Conservation (phyloP, 306 rosid genomes). For the Vigna unguiculata region DNA sequence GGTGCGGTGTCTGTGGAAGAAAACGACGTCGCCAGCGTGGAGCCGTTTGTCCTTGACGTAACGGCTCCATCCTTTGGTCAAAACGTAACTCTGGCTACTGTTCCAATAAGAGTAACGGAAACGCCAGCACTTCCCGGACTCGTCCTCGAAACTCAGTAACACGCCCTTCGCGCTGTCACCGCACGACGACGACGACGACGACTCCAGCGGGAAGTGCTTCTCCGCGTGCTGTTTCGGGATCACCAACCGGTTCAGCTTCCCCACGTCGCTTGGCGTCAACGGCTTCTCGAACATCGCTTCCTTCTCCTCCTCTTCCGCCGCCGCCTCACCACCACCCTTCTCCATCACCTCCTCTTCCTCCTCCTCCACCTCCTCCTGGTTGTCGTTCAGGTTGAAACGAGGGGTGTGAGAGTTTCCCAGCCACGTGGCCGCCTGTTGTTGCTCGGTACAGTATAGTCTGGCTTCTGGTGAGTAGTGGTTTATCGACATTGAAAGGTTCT, state of each 20-base stretch:
- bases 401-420: neutral
- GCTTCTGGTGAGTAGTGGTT: slow-evolving; percentile 54
- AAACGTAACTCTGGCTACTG: slow-evolving; percentile 94
- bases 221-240: slow-evolving; percentile 93
- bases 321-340: neutral
- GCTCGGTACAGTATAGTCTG: slow-evolving; percentile 46
- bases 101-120: slow-evolving; percentile 98
- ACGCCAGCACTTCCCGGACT: slow-evolving; percentile 81
- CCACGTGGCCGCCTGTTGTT: slow-evolving; percentile 16
- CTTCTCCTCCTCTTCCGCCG: slow-evolving; percentile 35
- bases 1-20: slow-evolving; percentile 63
- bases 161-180: slow-evolving; percentile 55
- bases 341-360: slow-evolving; percentile 11
- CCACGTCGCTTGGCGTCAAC: slow-evolving; percentile 92
- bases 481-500: slow-evolving; percentile 44
- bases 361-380: slow-evolving; percentile 36
- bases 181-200: slow-evolving; percentile 27
- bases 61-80: slow-evolving; percentile 97
- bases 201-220: slow-evolving; percentile 72
- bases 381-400: slow-evolving; percentile 26
- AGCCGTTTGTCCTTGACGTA: slow-evolving; percentile 89
- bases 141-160: slow-evolving; percentile 87
- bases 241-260: slow-evolving; percentile 89
- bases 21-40: slow-evolving; percentile 87
- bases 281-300: slow-evolving; percentile 92